These are phyloP conservation scores for Phlebiopsis gigantea DNA, from an alignment of 768 basidiomycete genomes.

Conservation along the genomic window DNA sequence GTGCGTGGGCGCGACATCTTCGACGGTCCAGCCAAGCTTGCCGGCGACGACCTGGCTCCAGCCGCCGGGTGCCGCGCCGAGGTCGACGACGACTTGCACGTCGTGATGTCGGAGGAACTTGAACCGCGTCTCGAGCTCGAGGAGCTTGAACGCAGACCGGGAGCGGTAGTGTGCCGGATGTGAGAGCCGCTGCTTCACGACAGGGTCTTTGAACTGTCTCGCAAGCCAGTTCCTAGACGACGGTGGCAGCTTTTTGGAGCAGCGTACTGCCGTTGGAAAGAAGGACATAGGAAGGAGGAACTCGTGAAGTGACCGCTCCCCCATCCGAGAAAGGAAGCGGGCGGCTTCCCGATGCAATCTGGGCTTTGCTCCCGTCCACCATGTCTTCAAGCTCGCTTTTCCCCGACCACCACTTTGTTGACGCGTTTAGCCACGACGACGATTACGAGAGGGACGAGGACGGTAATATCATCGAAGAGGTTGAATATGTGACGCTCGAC, in stretches of 20 bases:
- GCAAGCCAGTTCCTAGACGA: slow-evolving; percentile 61
- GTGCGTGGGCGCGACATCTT: slow-evolving; percentile 4
- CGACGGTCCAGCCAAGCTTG: slow-evolving; percentile 47
- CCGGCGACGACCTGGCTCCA: slow-evolving; percentile 85
- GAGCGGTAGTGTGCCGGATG: slow-evolving; percentile 58
- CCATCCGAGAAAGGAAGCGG: neutral
- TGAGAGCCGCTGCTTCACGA: slow-evolving; percentile 51
- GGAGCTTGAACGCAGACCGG: slow-evolving; percentile 87
- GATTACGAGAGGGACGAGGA: slow-evolving; percentile 48
- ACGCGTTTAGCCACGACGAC: slow-evolving; percentile 60
- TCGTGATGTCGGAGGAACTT: slow-evolving; percentile 47
- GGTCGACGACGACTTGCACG: slow-evolving; percentile 68
- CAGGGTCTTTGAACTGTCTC: slow-evolving; percentile 67
- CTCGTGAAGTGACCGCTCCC: neutral
- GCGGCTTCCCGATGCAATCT: slow-evolving; percentile 7
- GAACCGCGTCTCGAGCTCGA: slow-evolving; percentile 65
- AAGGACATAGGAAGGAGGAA: slow-evolving; percentile 23
- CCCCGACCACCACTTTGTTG: slow-evolving; percentile 63
- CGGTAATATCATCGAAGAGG: slow-evolving; percentile 40
- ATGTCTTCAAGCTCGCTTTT: slow-evolving; percentile 28
- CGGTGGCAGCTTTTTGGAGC: slow-evolving; percentile 26
- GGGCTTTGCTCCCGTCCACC: neutral
- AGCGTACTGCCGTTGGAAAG: slow-evolving; percentile 27
- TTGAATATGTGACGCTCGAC: slow-evolving; percentile 70
- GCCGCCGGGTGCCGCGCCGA: slow-evolving; percentile 90